Base-by-base conservation (phyloP, 768 basidiomycete genomes). In the Neoboletus magnificus region DNA sequence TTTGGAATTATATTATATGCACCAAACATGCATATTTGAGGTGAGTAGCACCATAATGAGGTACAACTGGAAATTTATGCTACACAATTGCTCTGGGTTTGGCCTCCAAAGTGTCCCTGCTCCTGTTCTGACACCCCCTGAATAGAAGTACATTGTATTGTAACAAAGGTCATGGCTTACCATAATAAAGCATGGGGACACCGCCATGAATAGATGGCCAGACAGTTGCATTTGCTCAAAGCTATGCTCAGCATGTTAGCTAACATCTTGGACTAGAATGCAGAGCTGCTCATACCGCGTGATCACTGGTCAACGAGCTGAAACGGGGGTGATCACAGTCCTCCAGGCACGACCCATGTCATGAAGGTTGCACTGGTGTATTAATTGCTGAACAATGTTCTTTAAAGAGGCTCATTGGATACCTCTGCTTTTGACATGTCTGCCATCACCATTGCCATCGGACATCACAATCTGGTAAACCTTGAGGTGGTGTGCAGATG, bases 261-360 rank as follows among this genome's bases (percentile, higher is more conserved):
- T 2, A 9, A 18, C 23, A 22, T 5, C n/a, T 9, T 27, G 13
- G 30, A 36, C 5, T n/a, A 25, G 3, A 16, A 15, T 29, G 20
- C n/a, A 27, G 29, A 36, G 12, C 7, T 16, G 8, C 18, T 67
- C 75, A 27, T 62, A 78, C 76, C 53, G 73, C 71, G 2, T 69
- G 62, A 60, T 82, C 81, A 30, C 67, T 66, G 16, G 76, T 76
- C 40, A 74, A 43, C 6, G 75, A 77, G 32, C 66, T 68, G 56
- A 82, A 79, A 18, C 81, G 75, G 11, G 81, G 76, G 50, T 81
- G 74, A 59, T 82, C n/a, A n/a, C n/a, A n/a, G n/a, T n/a, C n/a
- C n/a, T n/a, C n/a, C n/a, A n/a, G n/a, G n/a, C n/a, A n/a, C n/a
- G n/a, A n/a, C n/a, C n/a, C n/a, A n/a, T n/a, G n/a, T n/a, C n/a